A percentile compares a stretch with the other conserved stretches of the same genome.
These are phyloP conservation scores for Plasmodium gallinaceum DNA, from an alignment of 169 alveolate genomes.

Conservation along the genomic window DNA sequence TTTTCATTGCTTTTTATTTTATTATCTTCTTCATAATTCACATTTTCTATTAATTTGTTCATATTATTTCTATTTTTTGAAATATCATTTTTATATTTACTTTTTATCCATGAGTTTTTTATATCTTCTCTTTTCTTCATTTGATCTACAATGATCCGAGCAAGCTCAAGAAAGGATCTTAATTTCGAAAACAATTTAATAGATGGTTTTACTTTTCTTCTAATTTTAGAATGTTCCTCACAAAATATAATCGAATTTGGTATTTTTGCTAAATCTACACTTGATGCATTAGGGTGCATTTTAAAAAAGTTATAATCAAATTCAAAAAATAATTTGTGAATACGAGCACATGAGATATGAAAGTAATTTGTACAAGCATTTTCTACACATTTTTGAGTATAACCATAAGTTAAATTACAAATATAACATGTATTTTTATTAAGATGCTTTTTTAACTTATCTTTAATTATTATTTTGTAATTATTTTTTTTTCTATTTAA, in stretches of 20 bases:
- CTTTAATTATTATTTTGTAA: slow-evolving; percentile 63
- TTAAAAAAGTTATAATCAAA: slow-evolving; percentile 68
- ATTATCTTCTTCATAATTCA: neutral
- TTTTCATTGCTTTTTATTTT: neutral
- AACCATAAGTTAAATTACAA: slow-evolving; percentile 67
- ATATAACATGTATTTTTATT: slow-evolving; percentile 55
- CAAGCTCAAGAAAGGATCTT: slow-evolving; percentile 61
- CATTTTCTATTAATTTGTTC: neutral
- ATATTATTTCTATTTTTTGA: neutral
- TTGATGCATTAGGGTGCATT: slow-evolving; percentile 28
- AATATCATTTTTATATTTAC: neutral
- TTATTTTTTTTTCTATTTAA: slow-evolving; percentile 43
- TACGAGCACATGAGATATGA: slow-evolving; percentile 65
- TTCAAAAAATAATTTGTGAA: slow-evolving; percentile 60
- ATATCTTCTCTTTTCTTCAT: slow-evolving; percentile 73
- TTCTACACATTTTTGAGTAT: slow-evolving; percentile 74
- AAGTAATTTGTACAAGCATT: slow-evolving; percentile 44
- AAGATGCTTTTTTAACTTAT: slow-evolving; percentile 57
- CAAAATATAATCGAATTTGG: slow-evolving; percentile 46
- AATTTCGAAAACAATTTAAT: slow-evolving; percentile 53
- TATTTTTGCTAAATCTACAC: slow-evolving; percentile 12
- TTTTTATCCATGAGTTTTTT: slow-evolving; percentile 47
- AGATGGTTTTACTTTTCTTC: slow-evolving; percentile 59
- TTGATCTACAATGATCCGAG: slow-evolving; percentile 58
- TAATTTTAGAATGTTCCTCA: slow-evolving; percentile 47